These are phyloP conservation scores for Dendrobium catenatum DNA, from an alignment of 106 monocot species.

Conservation along the genomic window DNA sequence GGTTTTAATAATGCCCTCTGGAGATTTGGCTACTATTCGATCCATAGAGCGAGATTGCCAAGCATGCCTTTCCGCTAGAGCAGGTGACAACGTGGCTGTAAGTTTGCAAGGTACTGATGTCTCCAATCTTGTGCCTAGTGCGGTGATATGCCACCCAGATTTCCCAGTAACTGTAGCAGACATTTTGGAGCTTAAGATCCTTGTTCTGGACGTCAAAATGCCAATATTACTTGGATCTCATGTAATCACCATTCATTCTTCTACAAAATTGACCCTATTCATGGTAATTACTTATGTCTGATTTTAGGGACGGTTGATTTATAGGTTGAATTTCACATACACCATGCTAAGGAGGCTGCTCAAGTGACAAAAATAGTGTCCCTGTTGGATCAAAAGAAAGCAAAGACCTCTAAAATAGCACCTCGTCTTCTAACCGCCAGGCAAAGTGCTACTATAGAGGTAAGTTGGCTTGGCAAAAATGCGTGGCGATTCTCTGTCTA, in stretches of 20 bases:
- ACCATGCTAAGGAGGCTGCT: slow-evolving; percentile 62
- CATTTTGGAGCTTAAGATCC: slow-evolving; percentile 69
- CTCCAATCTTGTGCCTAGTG: slow-evolving; percentile 39
- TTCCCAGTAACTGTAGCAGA: slow-evolving; percentile 67
- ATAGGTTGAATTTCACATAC: slow-evolving; percentile 73
- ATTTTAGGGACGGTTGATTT: slow-evolving; percentile 7
- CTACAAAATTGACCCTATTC: neutral
- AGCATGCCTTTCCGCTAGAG: slow-evolving; percentile 57
- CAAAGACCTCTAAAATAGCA: slow-evolving; percentile 40
- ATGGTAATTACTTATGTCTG: neutral
- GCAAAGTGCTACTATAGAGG: slow-evolving; percentile 79
- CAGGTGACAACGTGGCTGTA: slow-evolving; percentile 71
- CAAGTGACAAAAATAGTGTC: slow-evolving; percentile 56
- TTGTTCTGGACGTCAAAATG: slow-evolving; percentile 49
- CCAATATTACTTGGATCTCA: slow-evolving; percentile 69
- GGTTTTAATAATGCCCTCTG: slow-evolving; percentile 81
- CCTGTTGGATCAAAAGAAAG: slow-evolving; percentile 64
- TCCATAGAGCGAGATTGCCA: slow-evolving; percentile 56
- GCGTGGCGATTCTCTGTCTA: too few relatives aligned
- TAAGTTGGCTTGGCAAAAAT: slow-evolving; percentile 8
- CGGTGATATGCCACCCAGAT: slow-evolving; percentile 73
- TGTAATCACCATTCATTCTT: slow-evolving; percentile 22
- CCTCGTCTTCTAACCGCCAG: slow-evolving; percentile 66
- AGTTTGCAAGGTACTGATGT: slow-evolving; percentile 59
- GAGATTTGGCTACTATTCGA: slow-evolving; percentile 52